Conservation (phyloP, 1,284 basidiomycete species). For the Golubevia sp. region DNA sequence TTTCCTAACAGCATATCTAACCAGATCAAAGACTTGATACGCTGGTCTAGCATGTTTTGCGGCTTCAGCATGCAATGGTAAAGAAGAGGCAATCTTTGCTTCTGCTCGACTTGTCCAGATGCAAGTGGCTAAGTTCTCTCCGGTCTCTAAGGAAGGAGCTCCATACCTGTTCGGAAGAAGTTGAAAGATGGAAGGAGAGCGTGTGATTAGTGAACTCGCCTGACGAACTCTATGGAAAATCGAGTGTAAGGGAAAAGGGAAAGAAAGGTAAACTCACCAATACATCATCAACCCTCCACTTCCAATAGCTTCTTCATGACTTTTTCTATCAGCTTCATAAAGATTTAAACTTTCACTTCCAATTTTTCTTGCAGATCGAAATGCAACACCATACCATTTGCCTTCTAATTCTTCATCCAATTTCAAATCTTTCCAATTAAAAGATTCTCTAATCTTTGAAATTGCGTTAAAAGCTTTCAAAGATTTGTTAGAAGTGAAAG, state of each 20-base stretch:
- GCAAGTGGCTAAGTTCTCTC: conserved; percentile 50
- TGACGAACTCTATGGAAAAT: too few relatives aligned
- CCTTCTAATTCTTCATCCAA: conserved; percentile 3
- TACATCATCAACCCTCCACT: conserved; percentile 46
- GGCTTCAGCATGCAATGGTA: conserved; percentile 32
- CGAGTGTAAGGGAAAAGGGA: too few relatives aligned
- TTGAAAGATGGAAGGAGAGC: too few relatives aligned
- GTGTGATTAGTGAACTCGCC: too few relatives aligned
- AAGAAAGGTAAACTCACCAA: conserved; percentile 14
- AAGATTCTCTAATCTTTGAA: neutral
- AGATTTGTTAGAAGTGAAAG: conserved; percentile 16
- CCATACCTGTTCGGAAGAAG: conserved; percentile 21
- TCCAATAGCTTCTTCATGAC: conserved; percentile 46
- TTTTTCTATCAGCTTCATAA: conserved; percentile 27
- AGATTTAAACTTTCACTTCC: conserved; percentile 16
- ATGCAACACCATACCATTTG: conserved; percentile 48
- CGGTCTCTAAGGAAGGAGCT: conserved; percentile 23
- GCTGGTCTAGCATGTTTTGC: conserved; percentile 23
- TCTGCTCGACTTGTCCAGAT: conserved; percentile 36
- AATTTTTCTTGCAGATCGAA: conserved; percentile 28
- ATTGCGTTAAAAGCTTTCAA: conserved; percentile 1
- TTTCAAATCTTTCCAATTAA: conserved; percentile 1
- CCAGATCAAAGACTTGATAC: conserved; percentile 35
- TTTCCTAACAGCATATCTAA: conserved; percentile 34
- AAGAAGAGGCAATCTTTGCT: conserved; percentile 20